A percentile compares a stretch with the other conserved stretches of the same genome.
These are phyloP conservation scores for Spathaspora sp. DNA, from an alignment of 805 yeast species.

Conservation along the genomic window DNA sequence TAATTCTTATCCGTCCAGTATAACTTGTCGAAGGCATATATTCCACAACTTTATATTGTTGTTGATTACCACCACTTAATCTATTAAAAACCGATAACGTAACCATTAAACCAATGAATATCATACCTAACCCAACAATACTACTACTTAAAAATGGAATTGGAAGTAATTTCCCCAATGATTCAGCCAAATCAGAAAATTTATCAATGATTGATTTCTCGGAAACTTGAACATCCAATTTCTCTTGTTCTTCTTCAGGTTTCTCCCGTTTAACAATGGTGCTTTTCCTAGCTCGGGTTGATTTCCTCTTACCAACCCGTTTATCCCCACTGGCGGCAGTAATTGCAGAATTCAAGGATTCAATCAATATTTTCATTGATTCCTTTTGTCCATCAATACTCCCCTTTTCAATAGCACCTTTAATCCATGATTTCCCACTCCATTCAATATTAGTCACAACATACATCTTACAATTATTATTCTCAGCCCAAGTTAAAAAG, in stretches of 20 bases:
- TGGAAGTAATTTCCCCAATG: conserved; percentile 24
- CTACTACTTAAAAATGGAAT: conserved; percentile 23
- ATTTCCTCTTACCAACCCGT: conserved; percentile 9
- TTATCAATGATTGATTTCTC: conserved; percentile 14
- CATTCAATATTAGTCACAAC: conserved; percentile 61
- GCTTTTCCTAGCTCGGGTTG: conserved; percentile 10
- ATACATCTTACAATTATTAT: conserved; percentile 49
- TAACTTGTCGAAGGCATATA: conserved; percentile 5
- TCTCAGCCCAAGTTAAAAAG: conserved; percentile 59
- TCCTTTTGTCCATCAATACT: conserved; percentile 70
- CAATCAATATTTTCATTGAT: conserved; percentile 46
- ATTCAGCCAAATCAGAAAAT: conserved; percentile 15
- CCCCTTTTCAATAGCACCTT: conserved; percentile 71
- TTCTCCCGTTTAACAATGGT: conserved; percentile 12
- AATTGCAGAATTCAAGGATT: conserved; percentile 41
- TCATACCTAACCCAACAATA: conserved; percentile 18
- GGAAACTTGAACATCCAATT: conserved; percentile 12
- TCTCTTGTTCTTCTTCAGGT: conserved; percentile 1
- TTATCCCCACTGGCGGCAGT: conserved; percentile 8
- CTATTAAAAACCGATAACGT: background rate
- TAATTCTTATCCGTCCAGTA: conserved; percentile 20
- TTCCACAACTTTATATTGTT: conserved; percentile 1
- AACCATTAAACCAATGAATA: conserved; percentile 14
- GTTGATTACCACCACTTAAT: background rate
- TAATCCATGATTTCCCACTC: conserved; percentile 77